A percentile compares a stretch with the other conserved stretches of the same genome.
phyloP scores from a whole-genome alignment of 805 yeast genomes.

The Ogataea pilisensis region DNA sequence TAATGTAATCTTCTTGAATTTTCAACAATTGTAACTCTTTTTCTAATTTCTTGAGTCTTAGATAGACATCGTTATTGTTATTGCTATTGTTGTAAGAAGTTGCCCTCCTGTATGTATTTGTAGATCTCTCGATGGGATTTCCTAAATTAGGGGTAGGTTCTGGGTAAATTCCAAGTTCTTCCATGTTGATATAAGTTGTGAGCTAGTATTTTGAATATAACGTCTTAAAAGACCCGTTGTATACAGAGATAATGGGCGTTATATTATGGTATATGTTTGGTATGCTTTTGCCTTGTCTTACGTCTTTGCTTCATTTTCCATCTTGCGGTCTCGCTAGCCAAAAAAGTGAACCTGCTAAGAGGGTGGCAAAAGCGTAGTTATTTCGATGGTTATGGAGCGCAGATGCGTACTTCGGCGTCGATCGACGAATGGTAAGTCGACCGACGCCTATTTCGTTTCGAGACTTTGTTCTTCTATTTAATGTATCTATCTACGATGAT shows the following conservation, averaged over 20 bases:
- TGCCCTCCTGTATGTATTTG: conserved; percentile 24
- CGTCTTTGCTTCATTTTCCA: too few species aligned
- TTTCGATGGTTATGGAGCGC: conserved; percentile 5
- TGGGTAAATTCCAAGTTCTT: conserved; percentile 54
- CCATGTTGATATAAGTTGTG: conserved; percentile 36
- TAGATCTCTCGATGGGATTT: conserved; percentile 18
- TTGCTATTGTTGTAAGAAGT: conserved; percentile 14
- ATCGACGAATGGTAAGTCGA: too few species aligned
- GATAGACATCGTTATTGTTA: conserved; percentile 63
- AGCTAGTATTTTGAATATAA: too few species aligned
- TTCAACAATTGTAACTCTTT: conserved; percentile 81
- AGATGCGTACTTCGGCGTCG: conserved; percentile 10
- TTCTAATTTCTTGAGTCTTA: conserved; percentile 81
- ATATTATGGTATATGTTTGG: too few species aligned
- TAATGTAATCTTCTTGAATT: conserved; percentile 93
- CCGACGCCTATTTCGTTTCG: not conserved
- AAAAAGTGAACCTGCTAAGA: too few species aligned
- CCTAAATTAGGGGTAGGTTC: conserved; percentile 26
- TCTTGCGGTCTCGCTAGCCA: too few species aligned
- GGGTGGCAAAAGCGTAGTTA: conserved; percentile 14
- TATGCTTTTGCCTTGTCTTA: too few species aligned
- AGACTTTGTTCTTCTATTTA: not conserved
- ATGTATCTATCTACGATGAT: not conserved
- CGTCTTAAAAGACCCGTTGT: too few species aligned
- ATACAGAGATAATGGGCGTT: too few species aligned